Evolutionary conservation across 2,329 filamentous ascomycete species (phyloP).

Genomic region (Trichoderma cornu-damae): DNA sequence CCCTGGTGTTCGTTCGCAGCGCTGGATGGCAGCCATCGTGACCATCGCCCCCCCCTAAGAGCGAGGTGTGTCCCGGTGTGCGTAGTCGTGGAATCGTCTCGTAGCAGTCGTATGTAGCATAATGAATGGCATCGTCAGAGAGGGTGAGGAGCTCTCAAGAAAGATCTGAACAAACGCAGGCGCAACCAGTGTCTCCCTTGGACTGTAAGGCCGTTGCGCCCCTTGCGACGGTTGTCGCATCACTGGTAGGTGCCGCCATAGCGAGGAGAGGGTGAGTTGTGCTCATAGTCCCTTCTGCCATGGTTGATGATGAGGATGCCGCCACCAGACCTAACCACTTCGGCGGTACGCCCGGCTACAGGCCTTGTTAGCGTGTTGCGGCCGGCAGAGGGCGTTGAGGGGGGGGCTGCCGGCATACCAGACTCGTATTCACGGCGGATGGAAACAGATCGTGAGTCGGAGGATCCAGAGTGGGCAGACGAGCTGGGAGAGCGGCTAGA

Average conservation of each 20-base stretch:
- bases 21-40: neutral
- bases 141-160: neutral
- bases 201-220: neutral
- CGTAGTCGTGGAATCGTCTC: neutral
- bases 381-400: neutral
- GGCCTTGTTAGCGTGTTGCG: constrained; percentile 20
- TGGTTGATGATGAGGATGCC: constrained; percentile 33
- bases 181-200: too few species aligned
- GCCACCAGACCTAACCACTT: constrained; percentile 24
- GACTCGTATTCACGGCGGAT: constrained; percentile 32
- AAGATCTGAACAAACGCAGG: too few species aligned
- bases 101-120: neutral
- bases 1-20: neutral
- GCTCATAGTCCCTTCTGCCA: constrained; percentile 29
- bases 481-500: constrained; percentile 25
- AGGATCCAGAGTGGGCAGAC: constrained; percentile 18
- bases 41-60: neutral
- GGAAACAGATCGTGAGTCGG: constrained; percentile 28
- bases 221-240: neutral
- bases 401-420: constrained; percentile 25
- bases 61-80: neutral
- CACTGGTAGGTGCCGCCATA: constrained; percentile 21
- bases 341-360: constrained; percentile 26
- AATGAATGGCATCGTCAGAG: too few species aligned
- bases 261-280: constrained; percentile 28